Evolutionary conservation across 192 early-diverging fungal genomes (phyloP).

Genomic region (Coemansia sp.): DNA sequence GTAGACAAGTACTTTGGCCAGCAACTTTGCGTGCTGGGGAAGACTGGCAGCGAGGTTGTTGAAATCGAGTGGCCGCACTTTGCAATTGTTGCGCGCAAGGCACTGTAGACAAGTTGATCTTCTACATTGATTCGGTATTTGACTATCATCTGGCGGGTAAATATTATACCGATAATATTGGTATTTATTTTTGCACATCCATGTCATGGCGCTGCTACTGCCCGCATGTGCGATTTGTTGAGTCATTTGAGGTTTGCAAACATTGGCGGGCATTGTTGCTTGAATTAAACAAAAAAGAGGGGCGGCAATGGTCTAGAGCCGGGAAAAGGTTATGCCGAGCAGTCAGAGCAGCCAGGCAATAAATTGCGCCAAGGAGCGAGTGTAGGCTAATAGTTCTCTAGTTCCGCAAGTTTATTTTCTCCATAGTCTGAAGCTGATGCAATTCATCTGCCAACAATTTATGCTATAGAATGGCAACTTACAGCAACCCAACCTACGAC

Average conservation of each 20-base stretch:
- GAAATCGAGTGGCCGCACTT: conserved; percentile 25
- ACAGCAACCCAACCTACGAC: conserved; percentile 14
- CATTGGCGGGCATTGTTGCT: neutral
- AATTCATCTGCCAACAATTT: neutral
- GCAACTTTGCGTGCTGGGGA: neutral
- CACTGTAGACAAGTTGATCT: neutral
- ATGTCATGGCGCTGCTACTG: no score
- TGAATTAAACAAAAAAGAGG: neutral
- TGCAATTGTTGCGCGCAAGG: conserved; percentile 26
- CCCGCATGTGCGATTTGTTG: neutral
- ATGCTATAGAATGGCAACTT: conserved; percentile 24
- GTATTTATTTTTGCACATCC: no score
- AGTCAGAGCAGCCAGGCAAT: neutral
- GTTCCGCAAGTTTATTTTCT: neutral
- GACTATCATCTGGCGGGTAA: no score
- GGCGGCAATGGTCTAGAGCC: neutral
- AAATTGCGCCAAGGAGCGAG: neutral
- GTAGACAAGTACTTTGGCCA: conserved; percentile 15
- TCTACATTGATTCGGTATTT: no score
- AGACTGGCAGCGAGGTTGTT: neutral
- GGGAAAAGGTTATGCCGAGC: neutral
- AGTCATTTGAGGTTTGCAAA: neutral
- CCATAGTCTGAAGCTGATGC: neutral
- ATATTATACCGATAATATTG: neutral
- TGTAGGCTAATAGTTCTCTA: neutral